Conservation (phyloP, 129 eudicot species). For the Erigeron canadensis region DNA sequence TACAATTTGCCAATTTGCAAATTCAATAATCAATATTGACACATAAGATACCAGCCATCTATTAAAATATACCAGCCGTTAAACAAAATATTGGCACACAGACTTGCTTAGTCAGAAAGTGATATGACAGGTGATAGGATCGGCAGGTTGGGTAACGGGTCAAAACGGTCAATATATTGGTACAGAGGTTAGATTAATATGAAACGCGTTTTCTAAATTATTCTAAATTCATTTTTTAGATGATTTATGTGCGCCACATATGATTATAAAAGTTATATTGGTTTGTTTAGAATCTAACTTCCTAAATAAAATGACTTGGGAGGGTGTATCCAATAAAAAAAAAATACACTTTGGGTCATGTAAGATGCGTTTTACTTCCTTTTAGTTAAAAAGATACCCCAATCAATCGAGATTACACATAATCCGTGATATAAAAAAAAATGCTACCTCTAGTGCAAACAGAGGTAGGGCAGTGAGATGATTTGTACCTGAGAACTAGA, state of each 20-base stretch:
- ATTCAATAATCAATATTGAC: no score
- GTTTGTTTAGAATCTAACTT: no score
- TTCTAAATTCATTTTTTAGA: neutral
- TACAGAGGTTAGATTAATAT: neutral
- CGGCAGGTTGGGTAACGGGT: neutral
- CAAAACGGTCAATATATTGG: neutral
- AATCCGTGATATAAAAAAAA: neutral
- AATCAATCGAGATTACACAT: no score
- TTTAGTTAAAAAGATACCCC: no score
- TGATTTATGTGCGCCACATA: neutral
- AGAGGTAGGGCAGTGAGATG: neutral
- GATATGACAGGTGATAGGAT: neutral
- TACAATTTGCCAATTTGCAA: neutral
- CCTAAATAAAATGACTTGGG: no score
- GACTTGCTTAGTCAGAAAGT: no score
- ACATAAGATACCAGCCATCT: no score
- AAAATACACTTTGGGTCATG: no score
- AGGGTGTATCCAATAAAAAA: no score
- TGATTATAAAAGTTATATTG: no score
- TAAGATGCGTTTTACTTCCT: no score
- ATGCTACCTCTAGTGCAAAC: neutral
- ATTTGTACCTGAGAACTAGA: slow-evolving; percentile 82
- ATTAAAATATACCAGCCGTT: no score
- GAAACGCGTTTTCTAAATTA: neutral
- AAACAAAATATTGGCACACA: neutral